Base-by-base conservation (phyloP, 208 protist species). In the Trypanosoma melophagium region DNA sequence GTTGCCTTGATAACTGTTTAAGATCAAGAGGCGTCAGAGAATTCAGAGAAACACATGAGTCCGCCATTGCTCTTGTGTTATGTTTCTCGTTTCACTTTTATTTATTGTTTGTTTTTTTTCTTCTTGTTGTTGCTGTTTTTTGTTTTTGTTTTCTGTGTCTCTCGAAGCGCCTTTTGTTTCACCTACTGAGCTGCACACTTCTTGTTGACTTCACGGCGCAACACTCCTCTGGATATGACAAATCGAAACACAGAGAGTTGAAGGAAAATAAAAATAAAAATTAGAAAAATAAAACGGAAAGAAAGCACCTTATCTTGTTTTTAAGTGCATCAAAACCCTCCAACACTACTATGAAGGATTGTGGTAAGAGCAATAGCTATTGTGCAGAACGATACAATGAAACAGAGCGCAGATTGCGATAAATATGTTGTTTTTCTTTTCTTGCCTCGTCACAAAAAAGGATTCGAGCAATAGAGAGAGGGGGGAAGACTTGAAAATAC, bases 11-110 rank as follows among this genome's bases (percentile, higher is more conserved):
- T 22, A 92, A 79, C 71, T 84, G 76, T 75, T 91, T 94, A 49
- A 94, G 61, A 47, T 89, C 83, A 21, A 91, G 74, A 24, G 87
- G 87, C 19, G 83, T 87, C 40, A 93, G 64, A 35, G 77, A 80
- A 54, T 82, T 60, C 8, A 89, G 66, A 3, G 70, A 64, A 31
- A 69, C 24, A n/a, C n/a, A 52, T n/a, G 61, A 35, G 3, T 62
- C 69, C 17, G 40, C 28, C 69, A 74, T 74, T 38, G 19, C 22
- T 60, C 5, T 35, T 5, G 31, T 24, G 31, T 38, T 51, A 38
- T 35, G n/a, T n/a, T n/a, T 25, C 44, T 40, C 1, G 31, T 3
- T 16, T 28, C n/a, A 38, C 28, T 31, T 51, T 47, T 52, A 35
- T 12, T 63, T 25, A 4, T 28, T 28, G 3, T 17, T 13, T 16